Evolutionary conservation across 1,284 basidiomycete genomes (phyloP).

Genomic region (Irpex sp.): DNA sequence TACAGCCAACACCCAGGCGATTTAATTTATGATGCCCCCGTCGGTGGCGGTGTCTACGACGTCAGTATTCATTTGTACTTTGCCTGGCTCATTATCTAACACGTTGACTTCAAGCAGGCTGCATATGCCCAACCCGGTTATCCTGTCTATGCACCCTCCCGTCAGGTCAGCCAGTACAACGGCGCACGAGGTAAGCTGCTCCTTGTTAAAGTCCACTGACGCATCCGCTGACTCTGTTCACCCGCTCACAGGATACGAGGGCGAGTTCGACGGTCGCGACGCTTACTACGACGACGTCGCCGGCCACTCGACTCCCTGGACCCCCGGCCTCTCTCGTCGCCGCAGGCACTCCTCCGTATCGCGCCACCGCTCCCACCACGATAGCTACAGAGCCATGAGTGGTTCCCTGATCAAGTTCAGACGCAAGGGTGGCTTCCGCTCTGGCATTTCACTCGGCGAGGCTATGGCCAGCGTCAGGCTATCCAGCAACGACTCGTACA

Average conservation of each 20-base stretch:
- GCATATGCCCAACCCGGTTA: conserved; percentile 20
- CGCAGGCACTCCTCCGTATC: conserved; percentile 57
- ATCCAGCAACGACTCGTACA: conserved; percentile 54
- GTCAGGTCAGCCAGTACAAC: conserved; percentile 22
- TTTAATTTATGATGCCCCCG: conserved; percentile 19
- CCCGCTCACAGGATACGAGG: not conserved
- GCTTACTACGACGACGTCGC: conserved; percentile 18
- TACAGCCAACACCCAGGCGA: conserved; percentile 16
- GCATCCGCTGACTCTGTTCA: not conserved
- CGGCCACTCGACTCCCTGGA: conserved; percentile 26
- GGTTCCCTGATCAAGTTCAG: conserved; percentile 63
- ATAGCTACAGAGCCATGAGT: conserved; percentile 36
- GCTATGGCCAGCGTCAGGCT: conserved; percentile 61
- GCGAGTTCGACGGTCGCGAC: conserved; percentile 46
- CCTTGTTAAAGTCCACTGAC: not conserved
- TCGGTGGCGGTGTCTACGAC: conserved; percentile 22
- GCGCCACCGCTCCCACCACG: conserved; percentile 36
- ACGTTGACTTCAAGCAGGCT: conserved; percentile 1
- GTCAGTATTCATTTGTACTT: conserved; percentile 12
- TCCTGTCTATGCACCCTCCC: conserved; percentile 19
- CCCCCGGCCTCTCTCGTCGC: conserved; percentile 30
- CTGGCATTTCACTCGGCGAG: conserved; percentile 64
- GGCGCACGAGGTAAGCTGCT: conserved; percentile 13
- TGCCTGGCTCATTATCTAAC: not conserved
- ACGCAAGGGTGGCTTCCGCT: conserved; percentile 57